Base-by-base conservation (phyloP, 2,329 filamentous ascomycete genomes). In the Diaporthe humulicola region DNA sequence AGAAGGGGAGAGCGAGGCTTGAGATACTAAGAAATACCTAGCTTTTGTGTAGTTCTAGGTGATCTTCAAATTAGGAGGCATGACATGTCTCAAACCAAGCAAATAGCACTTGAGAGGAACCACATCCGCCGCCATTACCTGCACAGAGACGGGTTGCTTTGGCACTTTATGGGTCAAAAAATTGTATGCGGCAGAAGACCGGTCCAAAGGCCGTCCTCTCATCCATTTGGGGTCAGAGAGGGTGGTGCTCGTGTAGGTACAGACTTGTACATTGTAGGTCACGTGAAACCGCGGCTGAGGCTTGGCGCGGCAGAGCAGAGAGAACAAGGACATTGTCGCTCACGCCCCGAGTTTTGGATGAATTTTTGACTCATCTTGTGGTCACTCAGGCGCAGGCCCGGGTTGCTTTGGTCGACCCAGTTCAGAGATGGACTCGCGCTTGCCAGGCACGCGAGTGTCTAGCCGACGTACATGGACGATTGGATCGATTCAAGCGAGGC, bases 221-320 rank as follows among this genome's bases (percentile, higher is more conserved):
- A 28, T 33, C 52, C 12, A 3, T 5, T 25, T 60, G 56, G 57
- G 14, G 57, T 25, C 36, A 38, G 14, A 25, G 50, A 4, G 30
- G 52, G 28, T 15, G 28, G 28, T 33, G 30, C 30, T 57, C 30
- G 22, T 48, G 33, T 19, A 10, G n/a, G n/a, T 19, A 10, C 38
- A 57, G 54, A 19, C 54, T 14, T 38, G 28, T 42, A 10, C 7
- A n/a, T n/a, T 28, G n/a, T 25, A 33, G 42, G 64, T 67, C 64
- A 67, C 64, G 64, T 67, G 64, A 67, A 67, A 52, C 33, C 64
- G 64, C 64, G 64, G 64, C 22, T 52, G 45, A 5, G 33, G 25
- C 45, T 52, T 52, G 64, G 64, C 64, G 45, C 42, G 61, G 61
- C 45, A 33, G 22, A 22, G 45, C 45, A 67, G 22, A 52, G 33